Evolutionary conservation across 768 basidiomycete genomes (phyloP).

Genomic region (Multifurca ochricompacta): DNA sequence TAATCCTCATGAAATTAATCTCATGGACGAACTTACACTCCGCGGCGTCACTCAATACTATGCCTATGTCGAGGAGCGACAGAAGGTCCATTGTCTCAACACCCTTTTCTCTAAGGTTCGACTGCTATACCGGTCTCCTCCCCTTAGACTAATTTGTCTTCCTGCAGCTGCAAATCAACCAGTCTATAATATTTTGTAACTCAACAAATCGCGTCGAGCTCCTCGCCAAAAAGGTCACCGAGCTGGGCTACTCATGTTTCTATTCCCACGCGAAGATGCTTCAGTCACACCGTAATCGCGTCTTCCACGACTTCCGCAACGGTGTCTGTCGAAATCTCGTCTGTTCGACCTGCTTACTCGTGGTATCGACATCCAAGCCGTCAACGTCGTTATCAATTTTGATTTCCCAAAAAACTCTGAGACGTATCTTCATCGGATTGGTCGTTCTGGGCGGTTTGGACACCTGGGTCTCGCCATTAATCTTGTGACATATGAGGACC

Average conservation of each 20-base stretch:
- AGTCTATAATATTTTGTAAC: slow-evolving; percentile 99
- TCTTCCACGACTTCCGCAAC: slow-evolving; percentile 99
- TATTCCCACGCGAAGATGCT: slow-evolving; percentile 99
- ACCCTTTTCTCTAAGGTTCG: slow-evolving; percentile 96
- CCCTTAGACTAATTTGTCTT: slow-evolving; percentile 5
- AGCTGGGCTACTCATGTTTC: slow-evolving; percentile 99
- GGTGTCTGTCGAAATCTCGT: slow-evolving; percentile 98
- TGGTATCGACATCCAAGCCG: slow-evolving; percentile 99
- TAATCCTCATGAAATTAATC: slow-evolving; percentile 93
- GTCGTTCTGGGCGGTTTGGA: slow-evolving; percentile 95
- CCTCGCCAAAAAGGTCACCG: slow-evolving; percentile 98
- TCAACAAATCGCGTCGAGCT: slow-evolving; percentile 99
- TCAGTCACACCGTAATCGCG: slow-evolving; percentile 96
- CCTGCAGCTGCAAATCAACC: slow-evolving; percentile 95
- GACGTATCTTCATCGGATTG: slow-evolving; percentile 97
- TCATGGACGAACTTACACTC: slow-evolving; percentile 99
- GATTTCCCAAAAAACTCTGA: slow-evolving; percentile 99
- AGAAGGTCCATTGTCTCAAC: slow-evolving; percentile 99
- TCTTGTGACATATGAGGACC: slow-evolving; percentile 94
- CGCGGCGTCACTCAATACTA: slow-evolving; percentile 99
- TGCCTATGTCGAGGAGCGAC: slow-evolving; percentile 97
- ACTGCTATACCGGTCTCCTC: background rate
- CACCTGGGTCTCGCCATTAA: slow-evolving; percentile 97
- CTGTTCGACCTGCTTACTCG: slow-evolving; percentile 97
- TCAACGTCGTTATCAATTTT: slow-evolving; percentile 99